These are phyloP conservation scores for Apiospora malaysiana DNA, from an alignment of 2,329 filamentous ascomycete species.

Conservation along the genomic window DNA sequence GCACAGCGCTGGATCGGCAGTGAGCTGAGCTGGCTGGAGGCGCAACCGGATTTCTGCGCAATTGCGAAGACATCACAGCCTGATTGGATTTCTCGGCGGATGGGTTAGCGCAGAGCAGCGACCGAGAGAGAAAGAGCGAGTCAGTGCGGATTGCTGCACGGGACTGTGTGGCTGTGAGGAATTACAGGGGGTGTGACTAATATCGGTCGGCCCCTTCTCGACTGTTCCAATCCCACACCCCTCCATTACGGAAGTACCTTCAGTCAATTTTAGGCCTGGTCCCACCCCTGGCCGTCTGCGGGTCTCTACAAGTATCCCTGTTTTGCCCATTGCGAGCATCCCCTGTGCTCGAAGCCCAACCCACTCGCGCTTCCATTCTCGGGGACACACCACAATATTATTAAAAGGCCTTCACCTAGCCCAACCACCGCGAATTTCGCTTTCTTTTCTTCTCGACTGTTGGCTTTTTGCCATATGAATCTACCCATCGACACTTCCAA, in stretches of 20 bases:
- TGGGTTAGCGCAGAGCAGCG: not conserved
- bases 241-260: slow-evolving; percentile 24
- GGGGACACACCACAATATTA: slow-evolving; percentile 26
- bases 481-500: slow-evolving; percentile 25
- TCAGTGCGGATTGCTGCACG: slow-evolving; percentile 1
- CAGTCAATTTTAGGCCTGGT: slow-evolving; percentile 12
- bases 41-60: not conserved
- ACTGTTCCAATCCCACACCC: slow-evolving; percentile 22
- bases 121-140: not conserved
- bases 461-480: slow-evolving; percentile 39
- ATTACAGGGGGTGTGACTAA: slow-evolving; percentile 27
- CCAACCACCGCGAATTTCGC: slow-evolving; percentile 30
- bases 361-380: slow-evolving; percentile 5
- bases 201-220: slow-evolving; percentile 21
- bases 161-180: slow-evolving; percentile 26
- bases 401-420: slow-evolving; percentile 36
- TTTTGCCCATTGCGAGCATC: slow-evolving; percentile 24
- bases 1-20: slow-evolving; percentile 12
- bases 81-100: not conserved
- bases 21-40: slow-evolving; percentile 20
- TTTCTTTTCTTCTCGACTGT: slow-evolving; percentile 33
- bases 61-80: not conserved
- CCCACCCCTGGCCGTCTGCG: slow-evolving; percentile 15
- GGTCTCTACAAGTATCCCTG: slow-evolving; percentile 19
- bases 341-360: slow-evolving; percentile 13